Conservation (phyloP, 345 rosid genomes). For the Fremontodendron californicum region DNA sequence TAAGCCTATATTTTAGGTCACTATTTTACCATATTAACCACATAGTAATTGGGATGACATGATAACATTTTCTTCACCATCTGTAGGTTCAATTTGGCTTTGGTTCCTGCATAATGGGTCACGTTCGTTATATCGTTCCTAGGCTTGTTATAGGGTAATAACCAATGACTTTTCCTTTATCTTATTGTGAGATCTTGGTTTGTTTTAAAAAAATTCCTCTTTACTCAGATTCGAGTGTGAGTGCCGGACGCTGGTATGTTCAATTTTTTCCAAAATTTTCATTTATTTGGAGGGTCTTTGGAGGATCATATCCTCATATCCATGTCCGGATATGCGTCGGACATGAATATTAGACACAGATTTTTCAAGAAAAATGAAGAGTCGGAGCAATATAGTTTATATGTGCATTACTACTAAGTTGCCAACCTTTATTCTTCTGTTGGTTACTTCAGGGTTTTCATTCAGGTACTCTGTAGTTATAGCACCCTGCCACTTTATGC, state of each 20-base stretch:
- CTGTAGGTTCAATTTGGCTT: conserved; percentile 77
- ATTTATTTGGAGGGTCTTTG: no score
- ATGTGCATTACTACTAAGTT: not conserved
- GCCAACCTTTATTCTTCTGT: not conserved
- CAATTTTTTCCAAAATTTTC: no score
- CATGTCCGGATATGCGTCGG: no score
- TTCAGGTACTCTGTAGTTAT: conserved; percentile 89
- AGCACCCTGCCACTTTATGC: conserved; percentile 96
- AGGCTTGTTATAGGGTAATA: conserved; percentile 80
- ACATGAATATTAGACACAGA: no score
- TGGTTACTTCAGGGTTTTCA: conserved; percentile 45
- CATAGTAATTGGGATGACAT: not conserved
- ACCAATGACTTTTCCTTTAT: not conserved
- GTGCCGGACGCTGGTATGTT: no score
- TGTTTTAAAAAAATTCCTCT: no score
- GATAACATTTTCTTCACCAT: not conserved
- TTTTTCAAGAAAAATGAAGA: no score
- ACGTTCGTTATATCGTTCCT: conserved; percentile 61
- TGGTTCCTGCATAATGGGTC: conserved; percentile 90
- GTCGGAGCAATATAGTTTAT: not conserved
- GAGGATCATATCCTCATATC: no score
- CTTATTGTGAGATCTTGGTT: not conserved
- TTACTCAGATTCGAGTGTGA: no score
- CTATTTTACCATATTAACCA: not conserved
- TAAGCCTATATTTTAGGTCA: conserved; percentile 22